phyloP scores from a whole-genome alignment of 108 stramenopile species.

The Pseudonitzschia delicatissima region DNA sequence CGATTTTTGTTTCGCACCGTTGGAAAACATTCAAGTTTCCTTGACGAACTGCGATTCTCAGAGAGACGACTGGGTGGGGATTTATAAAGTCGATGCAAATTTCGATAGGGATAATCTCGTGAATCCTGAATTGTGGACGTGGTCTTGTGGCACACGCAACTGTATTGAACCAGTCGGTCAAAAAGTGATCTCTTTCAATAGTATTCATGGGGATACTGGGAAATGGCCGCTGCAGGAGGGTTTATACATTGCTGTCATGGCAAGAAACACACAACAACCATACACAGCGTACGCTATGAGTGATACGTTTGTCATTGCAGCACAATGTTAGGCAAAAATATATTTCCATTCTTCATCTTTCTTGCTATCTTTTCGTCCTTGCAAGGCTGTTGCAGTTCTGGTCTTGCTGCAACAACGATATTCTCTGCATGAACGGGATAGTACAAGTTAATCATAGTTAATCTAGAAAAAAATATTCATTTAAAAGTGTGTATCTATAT shows the following conservation, averaged over 20 bases:
- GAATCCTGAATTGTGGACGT: conserved; percentile 21
- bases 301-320: not conserved
- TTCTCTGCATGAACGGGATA: no score
- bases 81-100: conserved; percentile 16
- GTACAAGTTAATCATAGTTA: no score
- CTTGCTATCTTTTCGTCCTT: no score
- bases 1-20: conserved; percentile 5
- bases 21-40: conserved; percentile 11
- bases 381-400: no score
- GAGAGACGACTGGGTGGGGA: conserved; percentile 33
- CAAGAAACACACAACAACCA: conserved; percentile 23
- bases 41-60: conserved; percentile 25
- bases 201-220: not conserved
- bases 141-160: conserved; percentile 32
- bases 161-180: conserved; percentile 6
- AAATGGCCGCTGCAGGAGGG: conserved; percentile 22
- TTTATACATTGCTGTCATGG: conserved; percentile 17
- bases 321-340: not conserved
- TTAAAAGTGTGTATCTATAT: no score
- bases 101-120: conserved; percentile 11
- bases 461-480: no score
- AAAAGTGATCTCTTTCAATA: conserved; percentile 9
- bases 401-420: no score
- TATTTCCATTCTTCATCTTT: not conserved
- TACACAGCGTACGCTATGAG: conserved; percentile 11